These are phyloP conservation scores for Clarireedia hainanense DNA, from an alignment of 2,329 filamentous ascomycete species.

Conservation along the genomic window DNA sequence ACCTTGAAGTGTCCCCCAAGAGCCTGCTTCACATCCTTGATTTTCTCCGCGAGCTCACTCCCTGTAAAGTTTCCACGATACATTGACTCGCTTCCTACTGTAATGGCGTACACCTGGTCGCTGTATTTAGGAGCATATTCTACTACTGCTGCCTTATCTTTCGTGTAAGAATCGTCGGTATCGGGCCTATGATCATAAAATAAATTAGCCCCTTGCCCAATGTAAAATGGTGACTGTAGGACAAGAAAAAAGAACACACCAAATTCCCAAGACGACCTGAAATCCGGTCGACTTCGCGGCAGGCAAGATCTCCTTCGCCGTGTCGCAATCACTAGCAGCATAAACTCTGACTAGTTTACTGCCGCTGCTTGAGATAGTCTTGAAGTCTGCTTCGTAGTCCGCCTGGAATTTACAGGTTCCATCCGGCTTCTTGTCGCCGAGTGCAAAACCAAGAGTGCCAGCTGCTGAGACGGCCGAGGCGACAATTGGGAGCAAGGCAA, in stretches of 20 bases:
- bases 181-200: constrained; percentile 42
- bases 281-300: constrained; percentile 57
- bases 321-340: constrained; percentile 58
- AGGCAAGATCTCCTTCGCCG: constrained; percentile 53
- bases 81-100: constrained; percentile 62
- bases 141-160: constrained; percentile 52
- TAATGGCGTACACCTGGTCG: constrained; percentile 58
- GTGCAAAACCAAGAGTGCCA: constrained; percentile 55
- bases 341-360: constrained; percentile 57
- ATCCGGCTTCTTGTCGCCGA: constrained; percentile 56
- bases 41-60: constrained; percentile 49
- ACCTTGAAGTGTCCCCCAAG: constrained; percentile 47
- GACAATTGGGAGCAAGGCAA: no score
- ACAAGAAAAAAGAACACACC: constrained; percentile 36
- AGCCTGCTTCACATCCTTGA: constrained; percentile 50
- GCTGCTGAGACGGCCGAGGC: constrained; percentile 31
- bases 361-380: constrained; percentile 41
- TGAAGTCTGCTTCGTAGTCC: constrained; percentile 61
- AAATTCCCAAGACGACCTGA: constrained; percentile 63
- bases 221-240: neutral
- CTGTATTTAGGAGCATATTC: constrained; percentile 41
- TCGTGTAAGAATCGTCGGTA: constrained; percentile 50
- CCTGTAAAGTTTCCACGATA: constrained; percentile 63
- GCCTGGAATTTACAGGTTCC: constrained; percentile 52
- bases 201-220: neutral